Base-by-base conservation (phyloP, 768 basidiomycete genomes). In the Naganishia antarctica region DNA sequence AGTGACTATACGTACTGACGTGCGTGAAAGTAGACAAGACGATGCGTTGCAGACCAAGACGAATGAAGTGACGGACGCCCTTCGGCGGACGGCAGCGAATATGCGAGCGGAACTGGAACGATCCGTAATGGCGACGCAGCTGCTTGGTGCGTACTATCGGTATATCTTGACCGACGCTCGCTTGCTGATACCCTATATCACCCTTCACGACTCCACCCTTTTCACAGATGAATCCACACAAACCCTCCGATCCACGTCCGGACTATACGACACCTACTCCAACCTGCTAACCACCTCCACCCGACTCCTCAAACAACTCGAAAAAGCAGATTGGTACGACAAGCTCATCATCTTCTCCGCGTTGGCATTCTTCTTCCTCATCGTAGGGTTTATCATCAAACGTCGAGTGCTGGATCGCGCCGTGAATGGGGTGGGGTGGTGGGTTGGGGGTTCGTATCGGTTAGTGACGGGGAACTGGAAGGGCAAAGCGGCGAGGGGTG, bases 41-140 rank as follows among this genome's bases (percentile, higher is more conserved):
- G 92, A 96, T 69, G 82, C 83, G 0, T 82, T 99, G 13, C 91
- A 92, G 87, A 85, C 85, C 68, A 86, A 90, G n/a, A 90, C 86
- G 61, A 83, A 88, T 66, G 84, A 92, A 66, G 90, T 99, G 11
- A 97, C 93, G 0, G 87, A 89, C 23, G 85, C 90, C 3, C 80
- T 98, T 9, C 85, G 89, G 49, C 84, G 92, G 37, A 97, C 93
- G 3, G 83, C 91, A 40, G 81, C 80, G 13, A 79, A 91, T 4
- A 90, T 99, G 90, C 90, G 94, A 78, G 84, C 84, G 43, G 96
- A 98, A 72, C 85, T 99, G 2, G 90, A 97, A 71, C 84, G 86
- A 25, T 92, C 90, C 0, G 89, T 93, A 6, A 81, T 94, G 51
- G 85, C 89, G 3, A 82, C 82, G 5, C 92, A 99, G 73, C 84